Conservation (phyloP, 2,329 filamentous ascomycete species). For the Colletotrichum sp. region DNA sequence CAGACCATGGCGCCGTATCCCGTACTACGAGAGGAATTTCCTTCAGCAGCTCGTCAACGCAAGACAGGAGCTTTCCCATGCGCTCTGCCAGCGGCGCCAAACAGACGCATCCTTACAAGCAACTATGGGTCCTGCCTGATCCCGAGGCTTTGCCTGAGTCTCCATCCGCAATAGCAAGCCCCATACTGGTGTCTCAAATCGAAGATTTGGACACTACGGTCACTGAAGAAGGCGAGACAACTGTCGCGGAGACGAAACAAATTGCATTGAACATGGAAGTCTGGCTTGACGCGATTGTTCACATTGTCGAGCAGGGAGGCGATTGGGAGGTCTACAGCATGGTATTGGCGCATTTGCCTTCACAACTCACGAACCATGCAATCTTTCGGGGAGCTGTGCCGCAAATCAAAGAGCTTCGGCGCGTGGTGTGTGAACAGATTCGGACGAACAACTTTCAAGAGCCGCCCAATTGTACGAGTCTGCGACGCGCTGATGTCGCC, state of each 20-base stretch:
- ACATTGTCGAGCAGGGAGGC: conserved; percentile 71
- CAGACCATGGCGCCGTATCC: conserved; percentile 45
- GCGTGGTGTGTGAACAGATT: conserved; percentile 82
- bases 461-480: conserved; percentile 76
- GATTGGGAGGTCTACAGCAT: conserved; percentile 96
- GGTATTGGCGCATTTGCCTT: conserved; percentile 82
- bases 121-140: conserved; percentile 66
- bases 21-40: conserved; percentile 58
- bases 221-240: conserved; percentile 1
- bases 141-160: conserved; percentile 57
- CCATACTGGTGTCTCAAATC: conserved; percentile 52
- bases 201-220: conserved; percentile 23
- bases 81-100: conserved; percentile 49
- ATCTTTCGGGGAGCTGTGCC: conserved; percentile 77
- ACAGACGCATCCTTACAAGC: conserved; percentile 45
- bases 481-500: conserved; percentile 87
- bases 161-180: conserved; percentile 52
- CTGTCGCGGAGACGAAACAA: conserved; percentile 30
- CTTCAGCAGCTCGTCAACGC: conserved; percentile 50
- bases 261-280: conserved; percentile 62
- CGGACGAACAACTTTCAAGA: conserved; percentile 79
- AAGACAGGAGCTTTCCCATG: conserved; percentile 45
- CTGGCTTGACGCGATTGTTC: conserved; percentile 81
- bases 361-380: conserved; percentile 88
- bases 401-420: conserved; percentile 78